These are phyloP conservation scores for Withania somnifera DNA, from an alignment of 305 asterid genomes.

Conservation along the genomic window DNA sequence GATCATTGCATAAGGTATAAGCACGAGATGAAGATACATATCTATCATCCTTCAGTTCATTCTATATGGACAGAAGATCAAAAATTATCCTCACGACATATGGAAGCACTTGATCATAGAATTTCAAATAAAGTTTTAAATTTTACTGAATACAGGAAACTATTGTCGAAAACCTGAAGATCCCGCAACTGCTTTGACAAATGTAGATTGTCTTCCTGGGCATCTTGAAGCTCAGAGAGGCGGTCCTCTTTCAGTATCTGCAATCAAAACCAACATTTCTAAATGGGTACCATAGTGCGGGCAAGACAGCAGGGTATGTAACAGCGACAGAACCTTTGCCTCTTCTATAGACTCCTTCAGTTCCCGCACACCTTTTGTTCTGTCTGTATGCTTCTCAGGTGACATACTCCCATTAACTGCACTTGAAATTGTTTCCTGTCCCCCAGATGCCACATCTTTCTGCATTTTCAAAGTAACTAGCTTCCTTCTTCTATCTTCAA, in stretches of 20 bases:
- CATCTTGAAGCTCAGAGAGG: constrained; percentile 78
- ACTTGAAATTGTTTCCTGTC: constrained; percentile 51
- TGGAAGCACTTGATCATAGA: not conserved
- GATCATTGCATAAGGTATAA: constrained; percentile 69
- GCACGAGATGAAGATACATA: constrained; percentile 66
- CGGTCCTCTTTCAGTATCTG: constrained; percentile 83
- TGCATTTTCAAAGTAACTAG: constrained; percentile 72
- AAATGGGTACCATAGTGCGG: constrained; percentile 3
- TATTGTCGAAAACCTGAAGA: constrained; percentile 57
- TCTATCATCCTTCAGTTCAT: constrained; percentile 72
- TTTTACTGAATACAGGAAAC: not conserved
- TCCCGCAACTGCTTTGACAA: constrained; percentile 82
- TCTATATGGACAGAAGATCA: constrained; percentile 29
- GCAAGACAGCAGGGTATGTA: constrained; percentile 3
- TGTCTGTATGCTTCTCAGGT: constrained; percentile 68
- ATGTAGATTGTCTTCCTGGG: constrained; percentile 60
- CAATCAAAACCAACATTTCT: constrained; percentile 15
- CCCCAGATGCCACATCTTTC: constrained; percentile 57
- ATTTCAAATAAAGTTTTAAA: not conserved
- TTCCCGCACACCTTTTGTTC: constrained; percentile 55
- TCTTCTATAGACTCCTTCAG: constrained; percentile 72
- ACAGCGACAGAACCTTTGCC: constrained; percentile 45
- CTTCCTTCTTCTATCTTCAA: constrained; percentile 92
- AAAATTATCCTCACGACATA: constrained; percentile 9
- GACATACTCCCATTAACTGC: constrained; percentile 61